Conservation (phyloP, 2,329 filamentous ascomycete species). For the Diaporthe batatas region DNA sequence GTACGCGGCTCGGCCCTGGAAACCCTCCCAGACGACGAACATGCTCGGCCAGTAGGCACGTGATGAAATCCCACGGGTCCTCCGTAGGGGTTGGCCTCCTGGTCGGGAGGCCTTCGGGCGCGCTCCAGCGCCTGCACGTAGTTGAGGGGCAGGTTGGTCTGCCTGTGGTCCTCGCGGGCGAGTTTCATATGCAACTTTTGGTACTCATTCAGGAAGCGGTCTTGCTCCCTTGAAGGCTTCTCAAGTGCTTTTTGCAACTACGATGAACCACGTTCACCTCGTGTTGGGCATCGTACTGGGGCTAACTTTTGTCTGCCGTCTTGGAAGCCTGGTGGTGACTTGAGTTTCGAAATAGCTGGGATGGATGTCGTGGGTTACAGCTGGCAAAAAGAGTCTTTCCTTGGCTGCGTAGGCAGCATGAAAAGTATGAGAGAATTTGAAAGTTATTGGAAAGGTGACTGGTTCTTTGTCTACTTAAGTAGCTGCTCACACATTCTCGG, state of each 20-base stretch:
- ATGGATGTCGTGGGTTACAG: not conserved
- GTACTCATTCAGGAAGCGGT: constrained; percentile 29
- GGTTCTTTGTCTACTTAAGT: too few relatives aligned
- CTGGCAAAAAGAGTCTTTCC: not conserved
- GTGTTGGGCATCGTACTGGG: constrained; percentile 18
- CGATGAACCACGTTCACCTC: constrained; percentile 31
- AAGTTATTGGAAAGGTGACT: too few relatives aligned
- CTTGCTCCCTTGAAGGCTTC: constrained; percentile 9
- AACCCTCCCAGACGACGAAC: constrained; percentile 21
- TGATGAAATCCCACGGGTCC: constrained; percentile 27
- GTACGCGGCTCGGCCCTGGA: constrained; percentile 31
- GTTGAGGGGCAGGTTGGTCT: constrained; percentile 17
- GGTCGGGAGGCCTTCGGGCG: not conserved
- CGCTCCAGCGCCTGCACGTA: constrained; percentile 25
- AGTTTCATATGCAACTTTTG: constrained; percentile 4
- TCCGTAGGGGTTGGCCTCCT: not conserved
- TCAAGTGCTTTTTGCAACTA: constrained; percentile 17
- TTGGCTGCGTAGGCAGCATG: not conserved
- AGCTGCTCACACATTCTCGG: not conserved
- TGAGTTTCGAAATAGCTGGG: too few relatives aligned
- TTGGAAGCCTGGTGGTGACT: not conserved
- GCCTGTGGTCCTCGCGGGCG: constrained; percentile 23
- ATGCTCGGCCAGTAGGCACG: constrained; percentile 28
- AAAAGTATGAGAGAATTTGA: not conserved
- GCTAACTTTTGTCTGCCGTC: not conserved